These are phyloP conservation scores for Cucurbita maxima DNA, from an alignment of 306 rosid species.

Conservation along the genomic window DNA sequence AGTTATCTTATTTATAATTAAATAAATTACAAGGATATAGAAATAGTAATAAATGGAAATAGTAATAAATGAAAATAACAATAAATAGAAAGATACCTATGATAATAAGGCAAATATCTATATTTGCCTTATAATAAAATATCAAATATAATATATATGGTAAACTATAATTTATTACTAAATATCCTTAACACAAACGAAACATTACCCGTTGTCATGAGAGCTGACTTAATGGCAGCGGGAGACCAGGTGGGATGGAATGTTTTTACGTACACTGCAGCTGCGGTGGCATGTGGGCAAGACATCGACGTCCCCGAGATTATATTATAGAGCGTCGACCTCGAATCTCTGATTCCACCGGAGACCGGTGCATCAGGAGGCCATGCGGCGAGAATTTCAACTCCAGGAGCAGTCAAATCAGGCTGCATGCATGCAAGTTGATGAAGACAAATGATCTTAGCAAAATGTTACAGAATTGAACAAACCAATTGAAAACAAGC, in stretches of 20 bases:
- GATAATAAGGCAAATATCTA: too few species aligned
- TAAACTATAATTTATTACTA: too few species aligned
- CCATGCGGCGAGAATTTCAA: constrained; percentile 28
- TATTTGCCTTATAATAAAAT: too few species aligned
- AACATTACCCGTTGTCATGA: constrained; percentile 15
- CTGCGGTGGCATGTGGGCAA: constrained; percentile 18
- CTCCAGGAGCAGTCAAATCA: constrained; percentile 19
- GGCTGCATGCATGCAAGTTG: background rate
- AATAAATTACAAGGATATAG: too few species aligned
- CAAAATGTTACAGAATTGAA: background rate
- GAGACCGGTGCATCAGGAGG: constrained; percentile 12
- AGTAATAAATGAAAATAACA: too few species aligned
- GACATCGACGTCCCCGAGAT: constrained; percentile 31
- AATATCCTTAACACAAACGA: too few species aligned
- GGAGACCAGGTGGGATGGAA: constrained; percentile 23
- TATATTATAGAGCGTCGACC: constrained; percentile 11
- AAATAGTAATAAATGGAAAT: too few species aligned
- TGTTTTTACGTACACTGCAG: constrained; percentile 20
- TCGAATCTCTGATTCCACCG: background rate
- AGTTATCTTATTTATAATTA: too few species aligned
- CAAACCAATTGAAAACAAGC: background rate
- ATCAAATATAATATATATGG: too few species aligned
- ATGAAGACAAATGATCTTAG: background rate
- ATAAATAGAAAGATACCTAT: too few species aligned
- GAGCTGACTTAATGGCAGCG: constrained; percentile 24